A percentile compares a stretch with the other conserved stretches of the same genome.
These are phyloP conservation scores for Echria macrotheca DNA, from an alignment of 495 filamentous ascomycete species.

Conservation along the genomic window DNA sequence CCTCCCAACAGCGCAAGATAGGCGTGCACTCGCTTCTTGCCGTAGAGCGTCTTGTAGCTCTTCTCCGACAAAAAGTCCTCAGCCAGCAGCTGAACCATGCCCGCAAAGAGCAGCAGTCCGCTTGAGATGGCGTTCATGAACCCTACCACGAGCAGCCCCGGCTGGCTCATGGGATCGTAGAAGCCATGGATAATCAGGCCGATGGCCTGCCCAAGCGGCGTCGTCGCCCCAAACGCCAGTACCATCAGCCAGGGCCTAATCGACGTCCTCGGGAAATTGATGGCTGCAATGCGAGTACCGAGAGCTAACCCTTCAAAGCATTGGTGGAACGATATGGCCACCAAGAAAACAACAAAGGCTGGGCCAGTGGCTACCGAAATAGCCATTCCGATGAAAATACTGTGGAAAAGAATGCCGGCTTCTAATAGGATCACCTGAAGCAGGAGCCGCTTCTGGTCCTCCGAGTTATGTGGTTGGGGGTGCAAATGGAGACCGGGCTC, in stretches of 20 bases:
- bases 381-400: slow-evolving; percentile 86
- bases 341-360: slow-evolving; percentile 70
- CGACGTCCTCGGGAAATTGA: slow-evolving; percentile 51
- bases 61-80: slow-evolving; percentile 90
- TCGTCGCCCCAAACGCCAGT: slow-evolving; percentile 84
- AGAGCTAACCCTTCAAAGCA: slow-evolving; percentile 71
- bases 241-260: slow-evolving; percentile 89
- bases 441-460: slow-evolving; percentile 56
- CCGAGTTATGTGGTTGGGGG: slow-evolving; percentile 20
- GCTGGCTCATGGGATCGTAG: slow-evolving; percentile 77
- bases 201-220: slow-evolving; percentile 85
- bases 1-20: slow-evolving; percentile 72
- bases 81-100: slow-evolving; percentile 83
- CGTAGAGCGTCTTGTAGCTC: slow-evolving; percentile 71
- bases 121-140: slow-evolving; percentile 88
- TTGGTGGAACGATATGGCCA: slow-evolving; percentile 79
- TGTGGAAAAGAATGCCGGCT: slow-evolving; percentile 82
- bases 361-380: slow-evolving; percentile 75
- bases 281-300: slow-evolving; percentile 64
- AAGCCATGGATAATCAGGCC: slow-evolving; percentile 75
- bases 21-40: slow-evolving; percentile 65
- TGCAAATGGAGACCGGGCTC: slow-evolving; percentile 17
- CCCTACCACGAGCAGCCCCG: slow-evolving; percentile 83
- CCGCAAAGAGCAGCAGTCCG: slow-evolving; percentile 84
- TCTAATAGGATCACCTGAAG: slow-evolving; percentile 77